Evolutionary conservation across 352 stramenopile genomes (phyloP), one percentile per base, ranked within the genome.

Genomic region (Phytophthora lateralis): DNA sequence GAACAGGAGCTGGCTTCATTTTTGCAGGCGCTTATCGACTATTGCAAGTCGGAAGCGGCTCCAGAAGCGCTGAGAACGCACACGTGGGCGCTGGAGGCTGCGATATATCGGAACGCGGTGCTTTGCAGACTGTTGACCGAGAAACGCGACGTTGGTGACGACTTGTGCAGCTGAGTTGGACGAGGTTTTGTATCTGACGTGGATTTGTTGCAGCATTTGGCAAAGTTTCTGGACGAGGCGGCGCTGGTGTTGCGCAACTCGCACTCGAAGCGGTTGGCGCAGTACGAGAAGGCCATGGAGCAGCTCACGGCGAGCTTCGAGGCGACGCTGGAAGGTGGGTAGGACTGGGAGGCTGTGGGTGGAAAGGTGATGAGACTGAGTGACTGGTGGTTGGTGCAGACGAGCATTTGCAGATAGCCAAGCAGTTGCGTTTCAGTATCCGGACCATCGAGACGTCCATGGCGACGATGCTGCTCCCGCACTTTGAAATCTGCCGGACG

Each of bases 401-500:
- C 37, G 50, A 73, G 8, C 15, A 60, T 9, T 64, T 88, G 34
- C 42, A 66, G 8, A 48, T 61, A 6, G 53, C 51, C 1, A 78
- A 78, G 38, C 73, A 87, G 38, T 37, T 87, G 3, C 65, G 66
- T 12, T 70, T 64, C 45, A 74, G 80, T 20, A 70, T 84, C 20
- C 20, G 66, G 18, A 61, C 57, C 2, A 78, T 88, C 42, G 78
- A 88, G 53, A 73, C 61, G 44, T 76, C 74, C 47, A 78, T 82
- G 60, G 55, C 56, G 8, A 78, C 48, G 37, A 80, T 90, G 78
- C 56, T 90, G 26, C 34, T 73, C 18, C 71, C 71, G 0, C 80
- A 90, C 35, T 63, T 84, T 39, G 78, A 87, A 27, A 82, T 84
- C 44, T 87, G 76, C 48, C 62, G 60, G 9, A 84, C 80, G 0